Conservation (phyloP, 129 eudicot genomes). For the Ambrosia trifida region DNA sequence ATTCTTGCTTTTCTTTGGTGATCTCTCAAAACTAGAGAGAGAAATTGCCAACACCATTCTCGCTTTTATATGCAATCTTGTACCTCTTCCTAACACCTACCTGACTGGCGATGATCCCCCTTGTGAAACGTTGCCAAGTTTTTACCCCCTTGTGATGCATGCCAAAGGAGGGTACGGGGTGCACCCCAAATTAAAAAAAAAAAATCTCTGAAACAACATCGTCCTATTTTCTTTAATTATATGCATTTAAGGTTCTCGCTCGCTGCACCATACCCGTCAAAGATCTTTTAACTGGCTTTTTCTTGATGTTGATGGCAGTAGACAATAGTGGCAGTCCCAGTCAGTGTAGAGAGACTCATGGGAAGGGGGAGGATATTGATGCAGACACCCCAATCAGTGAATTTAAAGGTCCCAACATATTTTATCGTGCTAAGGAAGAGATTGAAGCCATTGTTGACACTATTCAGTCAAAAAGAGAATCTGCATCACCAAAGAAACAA, state of each 20-base stretch:
- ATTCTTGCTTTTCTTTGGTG: too few relatives aligned
- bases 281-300: neutral
- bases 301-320: conserved; percentile 30
- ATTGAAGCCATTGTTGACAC: conserved; percentile 64
- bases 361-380: conserved; percentile 62
- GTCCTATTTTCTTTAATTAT: neutral
- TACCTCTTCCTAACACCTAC: too few relatives aligned
- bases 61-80: too few relatives aligned
- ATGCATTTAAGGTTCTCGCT: neutral
- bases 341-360: conserved; percentile 71
- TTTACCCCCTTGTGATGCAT: too few relatives aligned
- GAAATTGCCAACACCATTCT: too few relatives aligned
- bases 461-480: conserved; percentile 60
- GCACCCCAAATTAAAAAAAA: too few relatives aligned
- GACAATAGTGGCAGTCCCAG: conserved; percentile 32
- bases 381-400: conserved; percentile 61
- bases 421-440: conserved; percentile 84
- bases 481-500: conserved; percentile 45
- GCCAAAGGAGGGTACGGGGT: too few relatives aligned
- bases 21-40: too few relatives aligned
- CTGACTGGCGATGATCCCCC: too few relatives aligned
- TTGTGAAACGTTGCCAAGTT: too few relatives aligned
- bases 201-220: neutral
- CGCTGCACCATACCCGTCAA: neutral
- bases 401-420: conserved; percentile 68